Evolutionary conservation across 768 basidiomycete genomes (phyloP).

Genomic region (Dictyophora rubrovolvata): DNA sequence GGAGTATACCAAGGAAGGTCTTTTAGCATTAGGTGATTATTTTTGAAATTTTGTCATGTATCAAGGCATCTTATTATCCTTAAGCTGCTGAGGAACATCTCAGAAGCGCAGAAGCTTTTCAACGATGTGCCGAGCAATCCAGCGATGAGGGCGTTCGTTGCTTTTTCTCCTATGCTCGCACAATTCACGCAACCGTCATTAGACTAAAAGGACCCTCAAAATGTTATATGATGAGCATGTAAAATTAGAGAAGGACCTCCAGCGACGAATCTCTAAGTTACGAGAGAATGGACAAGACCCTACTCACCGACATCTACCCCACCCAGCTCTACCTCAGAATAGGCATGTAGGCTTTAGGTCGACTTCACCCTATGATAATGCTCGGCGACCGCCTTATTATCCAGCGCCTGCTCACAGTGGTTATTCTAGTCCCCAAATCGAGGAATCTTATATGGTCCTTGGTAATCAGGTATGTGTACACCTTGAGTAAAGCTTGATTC

Average conservation of each 20-base stretch:
- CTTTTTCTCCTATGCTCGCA: slow-evolving; percentile 3
- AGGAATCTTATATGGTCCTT: slow-evolving; percentile 84
- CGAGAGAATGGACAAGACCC: slow-evolving; percentile 74
- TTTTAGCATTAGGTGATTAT: slow-evolving; percentile 39
- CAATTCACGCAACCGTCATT: slow-evolving; percentile 8
- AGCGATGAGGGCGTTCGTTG: slow-evolving; percentile 57
- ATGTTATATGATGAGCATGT: slow-evolving; percentile 68
- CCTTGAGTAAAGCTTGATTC: not conserved
- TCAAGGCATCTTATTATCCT: not conserved
- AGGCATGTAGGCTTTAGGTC: slow-evolving; percentile 8
- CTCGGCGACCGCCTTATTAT: slow-evolving; percentile 29
- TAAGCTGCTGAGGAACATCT: slow-evolving; percentile 58
- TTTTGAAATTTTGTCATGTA: not conserved
- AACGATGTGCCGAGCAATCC: slow-evolving; percentile 62
- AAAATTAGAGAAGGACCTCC: slow-evolving; percentile 61
- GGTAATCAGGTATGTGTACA: slow-evolving; percentile 55
- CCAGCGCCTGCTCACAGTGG: slow-evolving; percentile 36
- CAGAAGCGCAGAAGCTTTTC: slow-evolving; percentile 69
- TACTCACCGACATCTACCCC: slow-evolving; percentile 44
- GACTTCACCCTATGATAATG: slow-evolving; percentile 31
- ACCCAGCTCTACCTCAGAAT: slow-evolving; percentile 13
- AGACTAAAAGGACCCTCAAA: slow-evolving; percentile 71
- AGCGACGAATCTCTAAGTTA: slow-evolving; percentile 60
- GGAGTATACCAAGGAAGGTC: slow-evolving; percentile 53
- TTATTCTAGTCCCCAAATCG: slow-evolving; percentile 49